These are phyloP conservation scores for Rubroboletus satanas DNA, from an alignment of 768 basidiomycete genomes.

Conservation along the genomic window DNA sequence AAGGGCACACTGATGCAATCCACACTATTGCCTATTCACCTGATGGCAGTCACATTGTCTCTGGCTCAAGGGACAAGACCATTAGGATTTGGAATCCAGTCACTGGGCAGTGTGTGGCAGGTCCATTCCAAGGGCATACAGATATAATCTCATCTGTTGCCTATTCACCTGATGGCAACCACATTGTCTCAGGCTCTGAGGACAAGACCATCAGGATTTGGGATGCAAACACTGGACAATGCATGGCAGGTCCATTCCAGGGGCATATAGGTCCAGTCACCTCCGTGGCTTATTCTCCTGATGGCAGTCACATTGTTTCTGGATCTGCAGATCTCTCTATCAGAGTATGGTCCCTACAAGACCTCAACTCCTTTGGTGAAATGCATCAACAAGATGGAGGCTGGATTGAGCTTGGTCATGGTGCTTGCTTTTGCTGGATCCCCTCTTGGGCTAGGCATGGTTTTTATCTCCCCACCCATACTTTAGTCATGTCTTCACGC, in stretches of 20 bases:
- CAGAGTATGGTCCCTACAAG: conserved; percentile 8
- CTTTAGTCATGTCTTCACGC: conserved; percentile 12
- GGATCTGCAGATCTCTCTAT: conserved; percentile 13
- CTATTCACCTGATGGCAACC: conserved; percentile 18
- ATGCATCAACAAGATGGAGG: conserved; percentile 12
- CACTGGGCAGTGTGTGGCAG: conserved; percentile 17
- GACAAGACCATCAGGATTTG: conserved; percentile 17
- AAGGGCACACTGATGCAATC: conserved; percentile 17
- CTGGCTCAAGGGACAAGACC: conserved; percentile 24
- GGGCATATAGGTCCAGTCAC: conserved; percentile 6
- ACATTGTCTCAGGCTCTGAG: conserved; percentile 16
- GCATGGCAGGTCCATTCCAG: conserved; percentile 12
- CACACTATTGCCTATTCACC: conserved; percentile 23
- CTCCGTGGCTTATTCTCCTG: conserved; percentile 14
- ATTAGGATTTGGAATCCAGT: conserved; percentile 20
- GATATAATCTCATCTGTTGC: conserved; percentile 6
- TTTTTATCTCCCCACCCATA: conserved; percentile 14
- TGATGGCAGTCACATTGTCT: conserved; percentile 17
- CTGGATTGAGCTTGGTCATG: conserved; percentile 14
- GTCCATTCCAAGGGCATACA: conserved; percentile 21
- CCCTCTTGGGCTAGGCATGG: conserved; percentile 19
- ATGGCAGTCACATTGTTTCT: conserved; percentile 16
- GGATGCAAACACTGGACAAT: conserved; percentile 14
- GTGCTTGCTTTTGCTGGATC: conserved; percentile 14
- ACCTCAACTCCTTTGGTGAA: neutral